phyloP scores from a whole-genome alignment of 805 yeast species.

The Candida montana region DNA sequence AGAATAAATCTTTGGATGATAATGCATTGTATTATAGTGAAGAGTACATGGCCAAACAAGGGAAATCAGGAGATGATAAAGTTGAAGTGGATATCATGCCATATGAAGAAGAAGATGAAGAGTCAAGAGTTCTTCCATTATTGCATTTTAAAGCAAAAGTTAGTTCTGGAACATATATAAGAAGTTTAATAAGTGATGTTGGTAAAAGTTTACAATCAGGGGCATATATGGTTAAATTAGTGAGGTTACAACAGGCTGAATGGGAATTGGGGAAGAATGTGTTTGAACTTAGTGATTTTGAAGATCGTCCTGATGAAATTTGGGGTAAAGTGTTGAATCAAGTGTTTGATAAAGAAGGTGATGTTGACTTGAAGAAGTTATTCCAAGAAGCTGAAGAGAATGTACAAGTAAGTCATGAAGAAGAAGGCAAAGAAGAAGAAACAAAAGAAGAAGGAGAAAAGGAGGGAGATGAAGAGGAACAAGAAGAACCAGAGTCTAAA shows the following conservation, averaged over 20 bases:
- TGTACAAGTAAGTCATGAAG: background rate
- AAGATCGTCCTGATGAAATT: slow-evolving; percentile 47
- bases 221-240: slow-evolving; percentile 83
- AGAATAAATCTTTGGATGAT: slow-evolving; percentile 47
- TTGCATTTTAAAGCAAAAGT: slow-evolving; percentile 73
- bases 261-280: slow-evolving; percentile 75
- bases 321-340: slow-evolving; percentile 66
- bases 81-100: slow-evolving; percentile 35
- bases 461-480: slow-evolving; percentile 1
- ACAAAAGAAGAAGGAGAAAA: slow-evolving; percentile 27
- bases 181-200: slow-evolving; percentile 84
- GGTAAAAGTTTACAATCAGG: slow-evolving; percentile 77
- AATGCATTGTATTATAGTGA: slow-evolving; percentile 56
- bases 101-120: slow-evolving; percentile 28
- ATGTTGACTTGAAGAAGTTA: slow-evolving; percentile 30
- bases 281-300: slow-evolving; percentile 62
- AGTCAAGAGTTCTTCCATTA: slow-evolving; percentile 49
- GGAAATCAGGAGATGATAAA: slow-evolving; percentile 36
- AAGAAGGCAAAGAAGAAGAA: background rate
- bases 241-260: slow-evolving; percentile 71
- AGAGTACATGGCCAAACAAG: slow-evolving; percentile 44
- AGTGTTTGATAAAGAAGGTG: slow-evolving; percentile 45
- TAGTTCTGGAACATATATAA: slow-evolving; percentile 91
- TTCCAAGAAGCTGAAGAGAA: slow-evolving; percentile 26
- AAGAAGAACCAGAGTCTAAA: slow-evolving; percentile 3